Base-by-base conservation (phyloP, 352 stramenopile genomes). In the Peronospora farinosa region DNA sequence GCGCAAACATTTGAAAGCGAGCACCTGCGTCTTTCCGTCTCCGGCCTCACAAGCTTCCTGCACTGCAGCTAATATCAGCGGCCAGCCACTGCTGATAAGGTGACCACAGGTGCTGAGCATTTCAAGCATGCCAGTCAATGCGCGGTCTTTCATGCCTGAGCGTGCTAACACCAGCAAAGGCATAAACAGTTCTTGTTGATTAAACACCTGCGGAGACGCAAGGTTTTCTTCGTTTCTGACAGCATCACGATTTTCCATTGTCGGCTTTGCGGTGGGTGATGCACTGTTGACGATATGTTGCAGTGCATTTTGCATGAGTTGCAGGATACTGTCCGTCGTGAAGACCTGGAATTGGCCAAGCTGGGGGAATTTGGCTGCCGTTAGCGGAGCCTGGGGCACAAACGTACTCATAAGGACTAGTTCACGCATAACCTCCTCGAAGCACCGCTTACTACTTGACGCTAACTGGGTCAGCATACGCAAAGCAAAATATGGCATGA, bases 1-100 rank as follows among this genome's bases (percentile, higher is more conserved):
- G 23, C 97, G 95, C 27, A 98, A 69, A 45, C 87, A 97, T 68
- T 97, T 96, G 68, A 99, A 99, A 41, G 82, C 81, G 17, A 78
- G 54, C 21, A 92, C 68, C 37, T 95, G 82, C n/a, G 79, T 88
- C 65, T 88, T 88, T 8, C 31, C 64, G 33, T 93, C 78, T 30
- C 75, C 78, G 16, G 72, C 57, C 16, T 84, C 78, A 7, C 73
- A 82, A 13, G 78, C 71, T 59, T 84, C 68, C 47, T 86, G 65
- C 1, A 95, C 63, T 13, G 78, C 66, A 12, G 67, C 55, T n/a
- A 93, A 57, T 7, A 93, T 59, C 27, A 88, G 44, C 5, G 78
- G 78, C 81, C 80, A 92, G 5, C 78, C 78, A 28, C 64, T 67
- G 35, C 70, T 74, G 30, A 95, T 68, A 19, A 92, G 46, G 37